Percentiles rank a stretch among this genome's conserved stretches.
Evolutionary conservation across 106 monocot species (phyloP).

Genomic region (Dioscorea zingiberensis): DNA sequence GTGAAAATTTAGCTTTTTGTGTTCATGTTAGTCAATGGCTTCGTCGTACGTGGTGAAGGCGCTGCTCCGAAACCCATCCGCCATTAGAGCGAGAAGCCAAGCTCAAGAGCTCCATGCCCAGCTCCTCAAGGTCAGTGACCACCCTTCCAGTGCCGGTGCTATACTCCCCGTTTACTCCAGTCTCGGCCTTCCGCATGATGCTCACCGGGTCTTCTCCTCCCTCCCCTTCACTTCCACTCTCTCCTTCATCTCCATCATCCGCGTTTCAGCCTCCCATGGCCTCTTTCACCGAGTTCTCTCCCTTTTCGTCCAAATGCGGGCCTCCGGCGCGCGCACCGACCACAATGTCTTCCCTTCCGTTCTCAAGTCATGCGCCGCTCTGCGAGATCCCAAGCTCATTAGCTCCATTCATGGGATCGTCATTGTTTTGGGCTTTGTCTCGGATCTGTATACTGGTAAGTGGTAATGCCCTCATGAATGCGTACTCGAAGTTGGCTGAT

Average conservation of each 20-base stretch:
- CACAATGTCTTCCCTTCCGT: constrained; percentile 48
- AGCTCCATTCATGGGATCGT: constrained; percentile 40
- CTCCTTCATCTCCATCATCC: constrained; percentile 44
- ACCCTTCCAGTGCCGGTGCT: too few relatives aligned
- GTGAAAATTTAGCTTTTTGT: too few relatives aligned
- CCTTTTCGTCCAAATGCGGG: constrained; percentile 44
- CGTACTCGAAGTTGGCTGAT: constrained; percentile 48
- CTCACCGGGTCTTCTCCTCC: constrained; percentile 29
- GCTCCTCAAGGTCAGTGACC: constrained; percentile 39
- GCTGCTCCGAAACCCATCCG: constrained; percentile 15
- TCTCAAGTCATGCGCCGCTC: constrained; percentile 63
- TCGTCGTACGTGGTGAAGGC: not conserved
- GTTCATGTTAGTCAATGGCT: too few relatives aligned
- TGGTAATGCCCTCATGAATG: constrained; percentile 74
- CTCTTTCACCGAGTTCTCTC: constrained; percentile 26
- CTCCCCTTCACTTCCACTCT: constrained; percentile 27
- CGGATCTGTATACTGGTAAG: constrained; percentile 48
- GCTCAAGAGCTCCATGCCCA: constrained; percentile 66
- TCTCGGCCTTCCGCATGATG: constrained; percentile 21
- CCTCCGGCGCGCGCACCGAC: constrained; percentile 13
- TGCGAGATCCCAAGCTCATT: constrained; percentile 26
- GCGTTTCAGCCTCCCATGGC: constrained; percentile 40
- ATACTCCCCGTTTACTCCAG: constrained; percentile 33
- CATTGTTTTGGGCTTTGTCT: constrained; percentile 31
- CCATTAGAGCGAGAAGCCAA: constrained; percentile 22